These are phyloP conservation scores for Thymus quinquecostatus DNA, from an alignment of 257 asterid genomes.

Conservation along the genomic window DNA sequence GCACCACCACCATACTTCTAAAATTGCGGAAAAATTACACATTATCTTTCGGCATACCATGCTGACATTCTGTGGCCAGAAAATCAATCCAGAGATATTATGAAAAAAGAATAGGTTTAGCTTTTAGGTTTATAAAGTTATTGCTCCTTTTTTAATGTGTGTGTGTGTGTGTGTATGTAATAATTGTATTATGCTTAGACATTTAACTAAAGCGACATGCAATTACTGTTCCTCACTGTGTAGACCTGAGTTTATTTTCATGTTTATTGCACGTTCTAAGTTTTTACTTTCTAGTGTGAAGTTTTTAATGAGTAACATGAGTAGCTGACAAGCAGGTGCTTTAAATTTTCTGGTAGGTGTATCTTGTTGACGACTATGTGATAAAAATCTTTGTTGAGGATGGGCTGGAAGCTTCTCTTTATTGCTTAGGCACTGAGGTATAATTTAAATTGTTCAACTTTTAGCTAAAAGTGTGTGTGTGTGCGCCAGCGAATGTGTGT, in stretches of 20 bases:
- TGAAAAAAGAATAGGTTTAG: too few species aligned
- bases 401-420: slow-evolving; percentile 82
- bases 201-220: neutral
- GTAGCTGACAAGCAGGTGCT: slow-evolving; percentile 27
- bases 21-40: too few species aligned
- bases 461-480: slow-evolving; percentile 21
- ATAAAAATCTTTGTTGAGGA: slow-evolving; percentile 86
- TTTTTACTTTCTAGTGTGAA: slow-evolving; percentile 6
- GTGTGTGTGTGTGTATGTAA: neutral
- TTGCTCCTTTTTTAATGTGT: neutral
- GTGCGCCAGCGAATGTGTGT: neutral
- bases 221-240: neutral
- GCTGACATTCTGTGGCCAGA: too few species aligned
- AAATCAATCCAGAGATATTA: too few species aligned
- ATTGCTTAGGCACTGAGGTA: slow-evolving; percentile 96
- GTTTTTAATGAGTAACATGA: neutral
- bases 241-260: neutral
- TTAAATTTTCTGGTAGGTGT: slow-evolving; percentile 59
- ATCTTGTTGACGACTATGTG: slow-evolving; percentile 67
- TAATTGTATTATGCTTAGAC: neutral
- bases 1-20: neutral
- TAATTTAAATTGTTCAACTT: slow-evolving; percentile 21
- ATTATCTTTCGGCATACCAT: too few species aligned
- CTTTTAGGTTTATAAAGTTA: too few species aligned
- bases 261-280: neutral